Evolutionary conservation across 768 basidiomycete species (phyloP).

Genomic region (Tricholoma furcatifolium): DNA sequence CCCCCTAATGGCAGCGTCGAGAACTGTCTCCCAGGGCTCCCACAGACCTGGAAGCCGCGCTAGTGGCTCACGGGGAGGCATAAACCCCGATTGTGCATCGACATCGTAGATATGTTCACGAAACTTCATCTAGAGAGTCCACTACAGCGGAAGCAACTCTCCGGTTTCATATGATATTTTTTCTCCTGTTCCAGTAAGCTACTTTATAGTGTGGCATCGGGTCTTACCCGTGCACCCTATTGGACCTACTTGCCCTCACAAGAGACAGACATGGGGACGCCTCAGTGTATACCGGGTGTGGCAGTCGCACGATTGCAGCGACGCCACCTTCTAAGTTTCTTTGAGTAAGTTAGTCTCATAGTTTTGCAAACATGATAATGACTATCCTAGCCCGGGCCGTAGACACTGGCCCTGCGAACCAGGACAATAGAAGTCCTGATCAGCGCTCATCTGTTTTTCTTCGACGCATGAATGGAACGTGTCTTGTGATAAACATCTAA

Average conservation of each 20-base stretch:
- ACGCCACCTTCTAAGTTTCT: no score
- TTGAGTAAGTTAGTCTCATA: no score
- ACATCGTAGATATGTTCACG: slow-evolving; percentile 14
- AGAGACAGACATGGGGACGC: not conserved
- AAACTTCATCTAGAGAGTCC: not conserved
- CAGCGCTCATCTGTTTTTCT: no score
- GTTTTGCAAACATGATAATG: no score
- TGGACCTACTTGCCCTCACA: not conserved
- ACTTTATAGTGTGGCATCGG: not conserved
- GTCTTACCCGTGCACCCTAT: not conserved
- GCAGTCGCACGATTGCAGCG: no score
- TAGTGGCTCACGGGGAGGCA: slow-evolving; percentile 15
- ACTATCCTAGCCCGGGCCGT: no score
- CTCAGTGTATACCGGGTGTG: no score
- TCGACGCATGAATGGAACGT: no score
- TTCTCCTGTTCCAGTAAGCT: not conserved
- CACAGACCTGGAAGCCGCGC: slow-evolving; percentile 15
- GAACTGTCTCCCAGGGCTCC: slow-evolving; percentile 18
- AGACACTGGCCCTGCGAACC: no score
- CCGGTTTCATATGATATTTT: not conserved
- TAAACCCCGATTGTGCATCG: slow-evolving; percentile 17
- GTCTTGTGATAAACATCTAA: no score
- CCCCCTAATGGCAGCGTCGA: slow-evolving; percentile 15
- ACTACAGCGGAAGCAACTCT: not conserved
- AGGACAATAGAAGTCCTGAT: not conserved